These are phyloP conservation scores for Wickerhamomyces subpelliculosus DNA, from an alignment of 805 yeast species.

Conservation along the genomic window DNA sequence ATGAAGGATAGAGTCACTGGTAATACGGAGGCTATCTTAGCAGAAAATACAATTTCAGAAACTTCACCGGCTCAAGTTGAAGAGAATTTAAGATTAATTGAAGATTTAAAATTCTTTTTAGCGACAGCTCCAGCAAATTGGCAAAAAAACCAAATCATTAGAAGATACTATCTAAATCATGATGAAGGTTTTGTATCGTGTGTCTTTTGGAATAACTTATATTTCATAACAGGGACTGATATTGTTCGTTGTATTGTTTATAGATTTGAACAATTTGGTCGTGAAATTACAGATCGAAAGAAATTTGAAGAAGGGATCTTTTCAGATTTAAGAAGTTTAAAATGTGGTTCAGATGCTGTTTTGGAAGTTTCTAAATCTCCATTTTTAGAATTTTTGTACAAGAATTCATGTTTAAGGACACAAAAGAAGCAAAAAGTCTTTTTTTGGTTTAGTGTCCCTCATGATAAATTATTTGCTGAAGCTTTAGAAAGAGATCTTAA, in stretches of 20 bases:
- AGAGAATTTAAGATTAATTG: conserved; percentile 57
- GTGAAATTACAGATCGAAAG: conserved; percentile 77
- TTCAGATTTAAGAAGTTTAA: conserved; percentile 80
- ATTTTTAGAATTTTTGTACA: conserved; percentile 76
- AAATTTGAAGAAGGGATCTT: conserved; percentile 96
- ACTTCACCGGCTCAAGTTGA: conserved; percentile 25
- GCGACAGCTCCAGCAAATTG: conserved; percentile 94
- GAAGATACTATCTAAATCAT: conserved; percentile 77
- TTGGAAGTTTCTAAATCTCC: conserved; percentile 82
- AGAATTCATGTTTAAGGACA: conserved; percentile 82
- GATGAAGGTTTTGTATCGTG: conserved; percentile 93
- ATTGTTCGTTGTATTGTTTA: conserved; percentile 88
- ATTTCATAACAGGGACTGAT: conserved; percentile 92
- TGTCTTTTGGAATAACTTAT: conserved; percentile 85
- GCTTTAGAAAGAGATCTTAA: conserved; percentile 90
- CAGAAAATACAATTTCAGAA: background rate
- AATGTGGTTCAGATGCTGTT: conserved; percentile 81
- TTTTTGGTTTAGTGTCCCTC: conserved; percentile 94
- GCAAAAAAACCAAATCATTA: conserved; percentile 81
- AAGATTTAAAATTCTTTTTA: conserved; percentile 76
- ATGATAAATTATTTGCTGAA: conserved; percentile 85
- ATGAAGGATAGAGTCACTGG: background rate
- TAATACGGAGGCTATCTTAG: background rate
- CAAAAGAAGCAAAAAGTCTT: conserved; percentile 96
- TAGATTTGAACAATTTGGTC: conserved; percentile 84